Percentiles rank a stretch among this genome's conserved stretches.
These are phyloP conservation scores for Neonectria faginata DNA, from an alignment of 2,329 filamentous ascomycete genomes.

Conservation along the genomic window DNA sequence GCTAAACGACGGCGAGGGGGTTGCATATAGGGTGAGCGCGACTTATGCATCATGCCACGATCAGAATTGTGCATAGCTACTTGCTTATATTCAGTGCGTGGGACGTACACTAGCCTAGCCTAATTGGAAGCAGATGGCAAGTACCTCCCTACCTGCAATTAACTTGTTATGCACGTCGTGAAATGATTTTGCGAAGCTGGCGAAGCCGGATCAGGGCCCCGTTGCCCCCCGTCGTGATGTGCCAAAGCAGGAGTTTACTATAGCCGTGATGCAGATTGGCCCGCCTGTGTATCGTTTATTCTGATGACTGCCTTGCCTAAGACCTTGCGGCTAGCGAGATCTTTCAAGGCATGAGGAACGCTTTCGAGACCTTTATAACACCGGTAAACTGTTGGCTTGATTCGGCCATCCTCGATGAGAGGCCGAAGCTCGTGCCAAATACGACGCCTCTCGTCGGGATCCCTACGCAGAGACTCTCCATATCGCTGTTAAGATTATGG, in stretches of 20 bases:
- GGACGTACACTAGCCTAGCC: too few species aligned
- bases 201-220: too few species aligned
- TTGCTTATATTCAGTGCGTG: not conserved
- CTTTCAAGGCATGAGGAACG: conserved; percentile 62
- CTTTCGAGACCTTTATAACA: conserved; percentile 63
- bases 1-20: conserved; percentile 31
- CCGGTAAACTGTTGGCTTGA: conserved; percentile 64
- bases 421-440: conserved; percentile 64
- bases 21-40: conserved; percentile 1
- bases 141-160: too few species aligned
- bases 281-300: conserved; percentile 34
- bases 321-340: conserved; percentile 61
- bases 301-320: conserved; percentile 69
- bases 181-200: too few species aligned
- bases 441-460: conserved; percentile 58
- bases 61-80: not conserved
- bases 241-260: not conserved
- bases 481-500: conserved; percentile 56
- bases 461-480: conserved; percentile 65
- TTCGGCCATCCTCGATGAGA: conserved; percentile 58
- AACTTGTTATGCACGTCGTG: too few species aligned
- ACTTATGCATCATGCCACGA: not conserved
- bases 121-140: too few species aligned
- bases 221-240: not conserved
- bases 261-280: conserved; percentile 12